Evolutionary conservation across 1,139 yeast genomes (phyloP).

Genomic region (Kodamaea suecica): DNA sequence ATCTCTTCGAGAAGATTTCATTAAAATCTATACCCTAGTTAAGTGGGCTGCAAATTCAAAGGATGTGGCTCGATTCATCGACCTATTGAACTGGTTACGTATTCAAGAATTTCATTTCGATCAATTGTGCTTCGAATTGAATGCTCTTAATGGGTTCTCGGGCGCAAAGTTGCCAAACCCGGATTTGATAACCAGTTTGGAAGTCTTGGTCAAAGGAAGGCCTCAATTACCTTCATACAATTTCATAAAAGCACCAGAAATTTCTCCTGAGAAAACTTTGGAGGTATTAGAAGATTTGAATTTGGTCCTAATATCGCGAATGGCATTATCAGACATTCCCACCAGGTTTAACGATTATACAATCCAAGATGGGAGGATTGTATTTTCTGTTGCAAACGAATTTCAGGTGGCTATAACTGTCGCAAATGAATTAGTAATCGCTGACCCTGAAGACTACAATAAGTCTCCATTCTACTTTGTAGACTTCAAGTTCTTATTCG

Average conservation of each 20-base stretch:
- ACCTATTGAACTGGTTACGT: conserved; percentile 81
- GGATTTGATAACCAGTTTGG: conserved; percentile 80
- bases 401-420: conserved; percentile 72
- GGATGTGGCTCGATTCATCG: conserved; percentile 73
- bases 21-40: conserved; percentile 76
- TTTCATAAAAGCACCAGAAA: conserved; percentile 48
- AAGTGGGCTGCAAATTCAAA: conserved; percentile 81
- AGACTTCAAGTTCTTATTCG: conserved; percentile 66
- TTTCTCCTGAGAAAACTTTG: conserved; percentile 57
- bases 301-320: conserved; percentile 67
- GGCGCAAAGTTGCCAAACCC: conserved; percentile 91
- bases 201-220: conserved; percentile 73
- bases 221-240: conserved; percentile 73
- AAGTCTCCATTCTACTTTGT: conserved; percentile 71
- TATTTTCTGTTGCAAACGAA: conserved; percentile 60
- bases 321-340: conserved; percentile 70
- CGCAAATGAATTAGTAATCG: conserved; percentile 49
- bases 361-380: conserved; percentile 74
- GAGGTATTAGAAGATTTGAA: conserved; percentile 68
- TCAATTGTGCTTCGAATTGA: conserved; percentile 49
- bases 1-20: conserved; percentile 71
- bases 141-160: conserved; percentile 60
- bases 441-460: conserved; percentile 37
- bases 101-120: conserved; percentile 72
- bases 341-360: conserved; percentile 54